Base-by-base conservation (phyloP, 495 filamentous ascomycete species). In the Penicillium dipodomyicola region DNA sequence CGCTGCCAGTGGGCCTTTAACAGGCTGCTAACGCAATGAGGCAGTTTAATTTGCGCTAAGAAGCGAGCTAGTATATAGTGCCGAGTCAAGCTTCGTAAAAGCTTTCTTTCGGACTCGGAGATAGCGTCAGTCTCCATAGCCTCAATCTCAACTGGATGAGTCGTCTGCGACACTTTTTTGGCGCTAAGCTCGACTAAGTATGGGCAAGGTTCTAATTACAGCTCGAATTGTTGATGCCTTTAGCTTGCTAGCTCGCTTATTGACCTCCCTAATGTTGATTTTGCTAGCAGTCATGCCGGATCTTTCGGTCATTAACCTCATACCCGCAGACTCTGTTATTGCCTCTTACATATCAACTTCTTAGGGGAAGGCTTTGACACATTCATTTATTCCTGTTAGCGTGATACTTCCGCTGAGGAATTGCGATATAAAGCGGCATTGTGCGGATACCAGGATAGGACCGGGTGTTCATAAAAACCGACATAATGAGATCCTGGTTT, bases 181-280 rank as follows among this genome's bases (percentile, higher is more conserved):
- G 7, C 42, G 42, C 52, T 54, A 54, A 20, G 15, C 52, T 54
- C 1, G 42, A 54, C 46, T 20, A 20, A 54, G 52, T 44, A 37
- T 47, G 23, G 52, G 15, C n/a, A 30, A 15, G 29, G 11, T 46
- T 54, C 52, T 54, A 47, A 54, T 46, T 47, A 29, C 30, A 35
- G 32, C 19, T 39, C 7, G 50, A 17, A 42, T 25, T 37, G 15
- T 17, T 39, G 32, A 46, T 54, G 25, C 25, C 41, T 35, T 22
- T 39, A 54, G 29, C 20, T 23, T 46, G 3, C 23, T 32, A 17
- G 19, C 52, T 54, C 42, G 43, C 52, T 47, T 40, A 54, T 54
- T 35, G 32, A 54, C 52, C 42, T 46, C 52, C 52, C 15, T 54
- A 46, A 25, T 54, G 32, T 39, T 54, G 20, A 6, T 12, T 54